A percentile compares a stretch with the other conserved stretches of the same genome.
These are phyloP conservation scores for Handroanthus guayacan DNA, from an alignment of 257 asterid species.

Conservation along the genomic window DNA sequence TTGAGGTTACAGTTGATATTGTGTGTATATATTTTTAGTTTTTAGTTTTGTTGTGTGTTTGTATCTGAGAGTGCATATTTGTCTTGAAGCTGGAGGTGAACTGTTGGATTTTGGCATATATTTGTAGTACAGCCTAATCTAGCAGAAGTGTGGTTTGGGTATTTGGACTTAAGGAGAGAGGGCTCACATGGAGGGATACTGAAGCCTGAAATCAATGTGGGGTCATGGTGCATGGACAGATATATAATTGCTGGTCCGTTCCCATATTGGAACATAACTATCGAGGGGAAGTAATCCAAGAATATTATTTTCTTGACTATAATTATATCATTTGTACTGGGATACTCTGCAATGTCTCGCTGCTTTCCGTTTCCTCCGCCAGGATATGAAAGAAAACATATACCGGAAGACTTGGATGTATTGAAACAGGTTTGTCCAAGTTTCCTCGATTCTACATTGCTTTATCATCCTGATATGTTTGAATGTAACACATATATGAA, in stretches of 20 bases:
- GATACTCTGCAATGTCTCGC: conserved; percentile 88
- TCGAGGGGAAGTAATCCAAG: conserved; percentile 49
- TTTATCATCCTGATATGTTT: conserved; percentile 13
- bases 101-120: conserved; percentile 31
- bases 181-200: conserved; percentile 45
- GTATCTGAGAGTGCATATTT: conserved; percentile 14
- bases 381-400: conserved; percentile 80
- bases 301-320: conserved; percentile 39
- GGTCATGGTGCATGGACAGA: conserved; percentile 77
- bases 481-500: conserved; percentile 6
- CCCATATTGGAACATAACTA: conserved; percentile 58
- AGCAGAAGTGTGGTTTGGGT: conserved; percentile 29
- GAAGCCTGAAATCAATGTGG: conserved; percentile 66
- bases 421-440: conserved; percentile 70
- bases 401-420: conserved; percentile 62
- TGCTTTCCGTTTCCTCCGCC: conserved; percentile 97
- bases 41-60: background rate
- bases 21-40: background rate
- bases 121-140: conserved; percentile 21
- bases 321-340: conserved; percentile 35
- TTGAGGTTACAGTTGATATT: conserved; percentile 26
- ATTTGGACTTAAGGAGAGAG: conserved; percentile 30
- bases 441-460: background rate
- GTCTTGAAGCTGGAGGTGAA: conserved; percentile 31
- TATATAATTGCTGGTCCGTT: conserved; percentile 53